Percentiles rank a stretch among this genome's conserved stretches.
phyloP scores from a whole-genome alignment of 306 rosid genomes.

The Oemleria cerasiformis region DNA sequence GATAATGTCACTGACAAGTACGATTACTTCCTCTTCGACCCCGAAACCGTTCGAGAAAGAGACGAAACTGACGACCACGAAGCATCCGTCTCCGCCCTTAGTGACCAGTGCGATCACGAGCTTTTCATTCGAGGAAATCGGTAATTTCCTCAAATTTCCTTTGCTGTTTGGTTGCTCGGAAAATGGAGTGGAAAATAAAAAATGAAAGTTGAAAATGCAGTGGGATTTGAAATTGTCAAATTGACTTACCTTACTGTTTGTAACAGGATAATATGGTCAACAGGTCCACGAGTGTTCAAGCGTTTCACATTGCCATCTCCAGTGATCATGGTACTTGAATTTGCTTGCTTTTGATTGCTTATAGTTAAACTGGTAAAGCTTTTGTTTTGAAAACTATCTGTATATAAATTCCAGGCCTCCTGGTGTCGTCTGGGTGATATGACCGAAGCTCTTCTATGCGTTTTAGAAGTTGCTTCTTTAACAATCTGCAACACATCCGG shows the following conservation, averaged over 20 bases:
- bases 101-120: conserved; percentile 76
- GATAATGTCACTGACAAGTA: conserved; percentile 58
- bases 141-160: conserved; percentile 34
- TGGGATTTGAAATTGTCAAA: neutral
- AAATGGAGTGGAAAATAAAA: conserved; percentile 5
- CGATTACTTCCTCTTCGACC: conserved; percentile 81
- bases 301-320: conserved; percentile 72
- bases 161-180: conserved; percentile 14
- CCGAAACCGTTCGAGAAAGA: conserved; percentile 58
- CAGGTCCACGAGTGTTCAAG: conserved; percentile 83
- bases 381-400: conserved; percentile 14
- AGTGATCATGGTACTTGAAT: conserved; percentile 47
- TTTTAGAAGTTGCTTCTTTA: conserved; percentile 68
- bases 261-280: conserved; percentile 84
- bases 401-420: conserved; percentile 55
- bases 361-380: neutral
- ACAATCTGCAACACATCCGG: conserved; percentile 84
- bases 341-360: conserved; percentile 14
- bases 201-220: neutral
- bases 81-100: conserved; percentile 47
- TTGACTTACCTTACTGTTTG: neutral
- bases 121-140: conserved; percentile 75
- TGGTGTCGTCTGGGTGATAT: conserved; percentile 81
- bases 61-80: conserved; percentile 51
- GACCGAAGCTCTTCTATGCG: conserved; percentile 81